Evolutionary conservation across 371 early-diverging fungal species (phyloP).

Genomic region (Mortierella sp.): DNA sequence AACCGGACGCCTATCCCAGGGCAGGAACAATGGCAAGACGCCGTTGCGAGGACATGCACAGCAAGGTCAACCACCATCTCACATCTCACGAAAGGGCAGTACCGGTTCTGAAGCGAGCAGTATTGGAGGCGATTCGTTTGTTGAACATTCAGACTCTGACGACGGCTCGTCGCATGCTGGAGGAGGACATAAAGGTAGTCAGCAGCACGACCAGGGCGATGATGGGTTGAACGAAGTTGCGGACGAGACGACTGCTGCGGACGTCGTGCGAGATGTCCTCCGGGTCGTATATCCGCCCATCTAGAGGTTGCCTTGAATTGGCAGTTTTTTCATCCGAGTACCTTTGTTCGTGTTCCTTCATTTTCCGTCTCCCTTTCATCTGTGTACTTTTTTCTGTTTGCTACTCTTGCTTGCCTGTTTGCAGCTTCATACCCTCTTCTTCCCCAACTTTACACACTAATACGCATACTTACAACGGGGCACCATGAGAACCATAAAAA

Average conservation of each 20-base stretch:
- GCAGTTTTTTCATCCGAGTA: not conserved
- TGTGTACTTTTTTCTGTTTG: too few relatives aligned
- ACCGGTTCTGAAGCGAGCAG: constrained; percentile 24
- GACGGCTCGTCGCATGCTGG: not conserved
- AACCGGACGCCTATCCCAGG: not conserved
- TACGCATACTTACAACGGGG: not conserved
- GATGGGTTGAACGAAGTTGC: not conserved
- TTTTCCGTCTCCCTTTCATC: too few relatives aligned
- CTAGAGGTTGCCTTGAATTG: not conserved
- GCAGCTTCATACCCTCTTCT: not conserved
- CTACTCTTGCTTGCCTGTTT: not conserved
- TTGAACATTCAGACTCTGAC: constrained; percentile 33
- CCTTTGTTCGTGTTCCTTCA: not conserved
- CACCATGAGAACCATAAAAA: not conserved
- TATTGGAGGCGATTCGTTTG: constrained; percentile 29
- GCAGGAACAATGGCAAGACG: constrained; percentile 7
- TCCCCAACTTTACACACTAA: not conserved
- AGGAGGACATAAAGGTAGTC: not conserved
- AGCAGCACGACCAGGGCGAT: not conserved
- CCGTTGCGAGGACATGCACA: constrained; percentile 6
- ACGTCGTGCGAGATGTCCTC: constrained; percentile 44
- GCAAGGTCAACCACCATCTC: not conserved
- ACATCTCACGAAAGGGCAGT: not conserved
- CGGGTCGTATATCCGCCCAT: constrained; percentile 38
- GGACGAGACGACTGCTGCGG: constrained; percentile 32